A percentile compares a stretch with the other conserved stretches of the same genome.
Evolutionary conservation across 305 asterid genomes (phyloP).

Genomic region (Fraxinus albicans): DNA sequence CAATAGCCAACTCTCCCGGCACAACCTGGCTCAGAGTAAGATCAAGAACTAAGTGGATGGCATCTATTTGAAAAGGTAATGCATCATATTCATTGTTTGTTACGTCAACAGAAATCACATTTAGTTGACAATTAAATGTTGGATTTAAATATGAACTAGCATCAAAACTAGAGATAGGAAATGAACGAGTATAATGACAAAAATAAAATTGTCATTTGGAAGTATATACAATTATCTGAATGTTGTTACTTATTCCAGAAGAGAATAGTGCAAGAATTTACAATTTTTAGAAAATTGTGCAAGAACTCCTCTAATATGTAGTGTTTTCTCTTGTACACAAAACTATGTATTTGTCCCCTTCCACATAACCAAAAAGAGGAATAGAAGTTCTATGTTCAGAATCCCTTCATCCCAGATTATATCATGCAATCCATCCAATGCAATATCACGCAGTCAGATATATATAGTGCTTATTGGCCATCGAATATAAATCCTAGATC

Average conservation of each 20-base stretch:
- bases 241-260: neutral
- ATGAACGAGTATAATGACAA: neutral
- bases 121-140: conserved; percentile 1
- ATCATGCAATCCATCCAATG: neutral
- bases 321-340: neutral
- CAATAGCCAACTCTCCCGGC: conserved; percentile 91
- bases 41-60: conserved; percentile 1
- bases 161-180: neutral
- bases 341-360: neutral
- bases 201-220: neutral
- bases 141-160: neutral
- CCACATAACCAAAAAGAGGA: neutral
- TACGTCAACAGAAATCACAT: neutral
- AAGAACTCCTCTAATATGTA: neutral
- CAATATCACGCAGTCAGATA: neutral
- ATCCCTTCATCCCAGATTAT: neutral
- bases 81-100: neutral
- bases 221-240: neutral
- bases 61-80: neutral
- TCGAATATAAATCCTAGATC: neutral
- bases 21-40: conserved; percentile 59
- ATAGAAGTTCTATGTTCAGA: neutral
- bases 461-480: neutral
- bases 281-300: neutral
- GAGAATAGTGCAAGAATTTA: neutral